Conservation (phyloP, 352 stramenopile genomes). For the Bremia lactucae region DNA sequence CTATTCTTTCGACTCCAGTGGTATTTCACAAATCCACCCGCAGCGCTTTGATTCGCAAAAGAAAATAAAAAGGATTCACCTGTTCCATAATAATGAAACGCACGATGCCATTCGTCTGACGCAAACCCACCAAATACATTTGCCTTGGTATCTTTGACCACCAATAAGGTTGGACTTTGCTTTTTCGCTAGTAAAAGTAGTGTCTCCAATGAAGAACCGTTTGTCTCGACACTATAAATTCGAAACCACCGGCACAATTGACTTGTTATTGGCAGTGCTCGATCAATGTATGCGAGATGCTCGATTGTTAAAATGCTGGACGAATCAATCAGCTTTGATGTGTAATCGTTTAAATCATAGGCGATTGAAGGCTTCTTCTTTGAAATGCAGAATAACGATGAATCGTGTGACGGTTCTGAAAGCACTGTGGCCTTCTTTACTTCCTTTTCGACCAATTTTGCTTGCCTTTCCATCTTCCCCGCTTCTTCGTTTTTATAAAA, state of each 20-base stretch:
- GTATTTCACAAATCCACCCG: constrained; percentile 57
- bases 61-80: constrained; percentile 86
- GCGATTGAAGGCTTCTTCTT: constrained; percentile 49
- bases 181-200: constrained; percentile 52
- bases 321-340: constrained; percentile 58
- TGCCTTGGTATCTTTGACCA: constrained; percentile 65
- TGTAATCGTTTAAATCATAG: constrained; percentile 51
- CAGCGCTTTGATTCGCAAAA: constrained; percentile 35
- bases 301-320: constrained; percentile 61
- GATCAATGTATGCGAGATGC: constrained; percentile 62
- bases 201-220: constrained; percentile 72
- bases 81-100: constrained; percentile 82
- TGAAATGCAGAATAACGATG: constrained; percentile 14
- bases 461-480: constrained; percentile 15
- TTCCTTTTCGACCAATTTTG: constrained; percentile 20
- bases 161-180: constrained; percentile 65
- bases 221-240: constrained; percentile 65
- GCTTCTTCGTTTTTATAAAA: constrained; percentile 18
- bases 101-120: constrained; percentile 66
- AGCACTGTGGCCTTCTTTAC: constrained; percentile 12
- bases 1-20: constrained; percentile 84
- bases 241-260: constrained; percentile 76
- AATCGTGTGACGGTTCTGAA: constrained; percentile 10
- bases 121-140: constrained; percentile 81
- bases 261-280: constrained; percentile 61